Base-by-base conservation (phyloP, 164 flowering plant genomes). In the Tinospora cordifolia region DNA sequence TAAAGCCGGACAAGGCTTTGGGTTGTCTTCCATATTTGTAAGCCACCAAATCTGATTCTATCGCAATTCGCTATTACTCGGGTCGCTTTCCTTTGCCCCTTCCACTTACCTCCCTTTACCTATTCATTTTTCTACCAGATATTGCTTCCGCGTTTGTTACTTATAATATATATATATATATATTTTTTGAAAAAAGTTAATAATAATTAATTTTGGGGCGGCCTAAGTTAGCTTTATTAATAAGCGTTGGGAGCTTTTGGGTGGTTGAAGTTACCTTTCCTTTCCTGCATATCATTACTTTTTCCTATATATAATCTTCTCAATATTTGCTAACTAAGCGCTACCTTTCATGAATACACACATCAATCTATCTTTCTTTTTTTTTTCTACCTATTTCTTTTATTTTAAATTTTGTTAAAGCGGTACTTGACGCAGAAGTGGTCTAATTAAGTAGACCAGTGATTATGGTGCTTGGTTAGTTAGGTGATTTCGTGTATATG, bases 31-130 rank as follows among this genome's bases (percentile, higher is more conserved):
- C 47, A 64, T 64, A 36, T 64, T 41, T 64, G 67, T 38, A 64
- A 64, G 67, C 67, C 67, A 64, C 22, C 67, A 64, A 64, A 38
- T 64, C 46, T 64, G 67, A 64, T 64, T 64, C 67, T 38, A 36
- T 64, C 7, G 47, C 44, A 64, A 64, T 64, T 64, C 7, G 47
- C 44, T 38, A 64, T 64, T 36, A 36, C 67, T 44, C 47, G 47
- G 14, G 12, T 44, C 13, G 13, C 47, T 44, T 44, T 44, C 25
- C 6, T 8, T 15, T 17, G 44, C 39, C 47, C 24, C 47, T 63
- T 63, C 21, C 66, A 21, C 41, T 27, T 63, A 11, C 13, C 22
- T 3, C 8, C 41, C 14, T 12, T 11, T 2, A 2, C 14, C 14
- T 10, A 44, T 44, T 44, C 12, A 44, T 44, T 44, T 10, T 2